Percentiles rank a stretch among this genome's conserved stretches.
These are phyloP conservation scores for Rhizopogon vinicolor DNA, from an alignment of 768 basidiomycete species.

Conservation along the genomic window DNA sequence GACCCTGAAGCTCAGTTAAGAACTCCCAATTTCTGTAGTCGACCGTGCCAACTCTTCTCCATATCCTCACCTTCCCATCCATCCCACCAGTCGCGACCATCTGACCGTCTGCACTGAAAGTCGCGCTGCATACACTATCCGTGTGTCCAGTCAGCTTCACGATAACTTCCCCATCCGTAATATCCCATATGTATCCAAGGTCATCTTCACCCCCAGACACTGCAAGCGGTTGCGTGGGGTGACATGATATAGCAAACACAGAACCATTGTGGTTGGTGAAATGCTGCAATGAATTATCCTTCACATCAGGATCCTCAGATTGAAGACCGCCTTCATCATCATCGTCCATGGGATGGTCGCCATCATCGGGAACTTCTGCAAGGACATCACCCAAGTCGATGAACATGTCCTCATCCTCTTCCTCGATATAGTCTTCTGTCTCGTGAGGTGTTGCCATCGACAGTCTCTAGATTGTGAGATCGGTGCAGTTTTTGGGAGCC, in stretches of 20 bases:
- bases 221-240: slow-evolving; percentile 78
- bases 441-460: slow-evolving; percentile 29
- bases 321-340: slow-evolving; percentile 52
- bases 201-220: slow-evolving; percentile 96
- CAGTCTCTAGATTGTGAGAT: not conserved
- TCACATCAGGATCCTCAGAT: slow-evolving; percentile 34
- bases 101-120: slow-evolving; percentile 87
- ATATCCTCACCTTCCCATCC: slow-evolving; percentile 93
- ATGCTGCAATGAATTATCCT: slow-evolving; percentile 65
- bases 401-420: slow-evolving; percentile 53
- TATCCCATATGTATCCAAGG: slow-evolving; percentile 89
- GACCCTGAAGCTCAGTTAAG: slow-evolving; percentile 86
- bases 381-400: slow-evolving; percentile 64
- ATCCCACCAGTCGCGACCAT: slow-evolving; percentile 95
- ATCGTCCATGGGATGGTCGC: slow-evolving; percentile 68
- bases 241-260: slow-evolving; percentile 80
- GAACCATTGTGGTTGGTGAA: slow-evolving; percentile 69
- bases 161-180: slow-evolving; percentile 73
- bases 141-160: slow-evolving; percentile 88
- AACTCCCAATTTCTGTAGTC: slow-evolving; percentile 89
- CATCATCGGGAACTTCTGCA: slow-evolving; percentile 61
- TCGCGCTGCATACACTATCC: slow-evolving; percentile 79
- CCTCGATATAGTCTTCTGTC: slow-evolving; percentile 31
- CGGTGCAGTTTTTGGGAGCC: not conserved
- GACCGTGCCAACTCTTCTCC: slow-evolving; percentile 78